These are phyloP conservation scores for Cutaneotrichosporon cavernicola DNA, from an alignment of 1,284 basidiomycete species.

Conservation along the genomic window DNA sequence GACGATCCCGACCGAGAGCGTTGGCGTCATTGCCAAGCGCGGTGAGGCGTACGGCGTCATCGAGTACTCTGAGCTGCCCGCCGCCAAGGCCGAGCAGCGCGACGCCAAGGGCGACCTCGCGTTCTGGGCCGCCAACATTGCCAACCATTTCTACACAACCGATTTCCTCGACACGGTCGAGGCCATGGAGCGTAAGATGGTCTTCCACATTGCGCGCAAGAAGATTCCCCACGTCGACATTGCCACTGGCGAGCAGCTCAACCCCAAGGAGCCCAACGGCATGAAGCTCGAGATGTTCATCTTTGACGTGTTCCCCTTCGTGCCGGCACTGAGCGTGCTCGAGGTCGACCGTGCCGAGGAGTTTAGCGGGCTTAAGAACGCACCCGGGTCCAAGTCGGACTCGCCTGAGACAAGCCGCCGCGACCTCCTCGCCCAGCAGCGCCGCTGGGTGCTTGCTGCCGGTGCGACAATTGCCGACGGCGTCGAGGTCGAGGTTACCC, in stretches of 20 bases:
- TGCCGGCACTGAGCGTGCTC: slow-evolving; percentile 76
- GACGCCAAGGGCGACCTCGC: slow-evolving; percentile 72
- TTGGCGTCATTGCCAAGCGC: slow-evolving; percentile 87
- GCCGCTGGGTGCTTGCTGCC: slow-evolving; percentile 73
- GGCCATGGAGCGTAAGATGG: slow-evolving; percentile 81
- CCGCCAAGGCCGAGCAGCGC: slow-evolving; percentile 75
- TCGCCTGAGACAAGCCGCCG: slow-evolving; percentile 84
- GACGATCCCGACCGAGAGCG: slow-evolving; percentile 78
- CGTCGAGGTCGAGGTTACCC: slow-evolving; percentile 85
- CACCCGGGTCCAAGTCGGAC: slow-evolving; percentile 89
- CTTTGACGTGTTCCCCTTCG: slow-evolving; percentile 98
- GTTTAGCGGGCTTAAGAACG: slow-evolving; percentile 97
- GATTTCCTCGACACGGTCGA: slow-evolving; percentile 77
- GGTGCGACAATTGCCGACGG: slow-evolving; percentile 65
- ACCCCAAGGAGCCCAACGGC: slow-evolving; percentile 88
- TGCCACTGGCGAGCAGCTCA: slow-evolving; percentile 63
- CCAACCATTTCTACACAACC: slow-evolving; percentile 96
- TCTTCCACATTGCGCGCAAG: slow-evolving; percentile 97
- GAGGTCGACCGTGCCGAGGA: slow-evolving; percentile 87
- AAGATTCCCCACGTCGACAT: slow-evolving; percentile 87
- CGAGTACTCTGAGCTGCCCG: slow-evolving; percentile 95
- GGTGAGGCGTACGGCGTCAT: slow-evolving; percentile 85
- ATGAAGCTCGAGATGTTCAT: slow-evolving; percentile 99
- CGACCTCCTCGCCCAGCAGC: slow-evolving; percentile 89
- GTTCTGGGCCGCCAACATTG: slow-evolving; percentile 96